Evolutionary conservation across 345 rosid genomes (phyloP).

Genomic region (Aquilaria yunnanensis): DNA sequence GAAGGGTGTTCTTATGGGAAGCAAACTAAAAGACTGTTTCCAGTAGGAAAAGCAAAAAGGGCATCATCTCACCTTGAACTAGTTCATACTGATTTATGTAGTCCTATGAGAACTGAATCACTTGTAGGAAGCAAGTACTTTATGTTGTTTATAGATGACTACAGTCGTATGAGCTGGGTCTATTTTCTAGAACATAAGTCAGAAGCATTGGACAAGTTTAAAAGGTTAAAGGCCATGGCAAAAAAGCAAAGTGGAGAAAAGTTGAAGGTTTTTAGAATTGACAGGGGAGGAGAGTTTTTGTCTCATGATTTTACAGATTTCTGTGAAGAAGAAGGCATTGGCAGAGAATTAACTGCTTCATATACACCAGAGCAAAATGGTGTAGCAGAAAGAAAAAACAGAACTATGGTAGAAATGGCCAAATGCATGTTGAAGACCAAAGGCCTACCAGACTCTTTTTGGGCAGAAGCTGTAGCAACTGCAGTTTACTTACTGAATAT

Average conservation of each 20-base stretch:
- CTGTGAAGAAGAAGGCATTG: neutral
- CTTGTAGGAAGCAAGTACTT: neutral
- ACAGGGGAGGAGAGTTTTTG: neutral
- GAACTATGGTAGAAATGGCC: neutral
- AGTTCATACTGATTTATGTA: neutral
- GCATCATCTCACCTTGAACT: neutral
- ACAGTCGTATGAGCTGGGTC: neutral
- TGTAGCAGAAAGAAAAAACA: neutral
- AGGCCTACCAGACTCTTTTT: neutral
- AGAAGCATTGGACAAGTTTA: neutral
- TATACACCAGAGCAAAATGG: neutral
- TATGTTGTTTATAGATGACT: neutral
- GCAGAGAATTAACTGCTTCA: neutral
- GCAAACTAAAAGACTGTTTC: neutral
- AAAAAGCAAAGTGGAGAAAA: neutral
- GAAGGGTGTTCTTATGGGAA: constrained; percentile 1
- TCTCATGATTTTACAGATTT: neutral
- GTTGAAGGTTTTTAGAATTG: neutral
- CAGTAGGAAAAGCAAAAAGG: neutral
- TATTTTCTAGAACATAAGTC: neutral
- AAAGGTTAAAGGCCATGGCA: neutral
- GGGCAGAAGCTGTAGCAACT: neutral
- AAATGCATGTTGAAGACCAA: neutral
- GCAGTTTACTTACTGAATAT: neutral
- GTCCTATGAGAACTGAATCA: neutral